Evolutionary conservation across 768 basidiomycete species (phyloP).

Genomic region (Cystobasidiopsis lactophilus): DNA sequence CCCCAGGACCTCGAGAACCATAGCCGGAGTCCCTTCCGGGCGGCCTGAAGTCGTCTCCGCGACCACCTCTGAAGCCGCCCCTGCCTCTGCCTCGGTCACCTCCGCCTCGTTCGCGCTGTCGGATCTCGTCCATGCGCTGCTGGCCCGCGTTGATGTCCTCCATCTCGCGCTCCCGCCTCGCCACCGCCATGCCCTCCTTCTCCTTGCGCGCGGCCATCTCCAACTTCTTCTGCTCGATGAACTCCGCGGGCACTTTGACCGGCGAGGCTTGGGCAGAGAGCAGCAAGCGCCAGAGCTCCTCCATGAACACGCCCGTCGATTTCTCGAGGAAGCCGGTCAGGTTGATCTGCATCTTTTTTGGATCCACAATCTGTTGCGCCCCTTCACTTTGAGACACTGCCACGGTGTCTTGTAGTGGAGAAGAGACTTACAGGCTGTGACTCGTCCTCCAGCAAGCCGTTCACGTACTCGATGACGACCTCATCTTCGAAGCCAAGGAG

Average conservation of each 20-base stretch:
- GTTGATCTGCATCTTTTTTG: conserved; percentile 85
- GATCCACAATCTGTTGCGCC: conserved; percentile 50
- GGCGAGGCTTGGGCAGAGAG: conserved; percentile 75
- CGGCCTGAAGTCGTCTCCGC: too few relatives aligned
- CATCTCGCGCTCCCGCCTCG: conserved; percentile 42
- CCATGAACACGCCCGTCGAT: conserved; percentile 70
- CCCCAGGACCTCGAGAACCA: not conserved
- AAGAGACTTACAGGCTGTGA: conserved; percentile 44
- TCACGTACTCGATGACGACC: conserved; percentile 85
- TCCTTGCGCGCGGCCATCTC: conserved; percentile 44
- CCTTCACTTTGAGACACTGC: not conserved
- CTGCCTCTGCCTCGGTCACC: not conserved
- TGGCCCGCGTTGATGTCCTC: conserved; percentile 32
- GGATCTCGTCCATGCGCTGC: conserved; percentile 36
- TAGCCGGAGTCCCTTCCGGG: not conserved
- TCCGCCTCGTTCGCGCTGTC: conserved; percentile 16
- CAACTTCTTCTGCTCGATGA: conserved; percentile 77
- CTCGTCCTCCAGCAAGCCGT: conserved; percentile 75
- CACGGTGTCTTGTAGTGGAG: not conserved
- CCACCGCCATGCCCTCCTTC: conserved; percentile 35
- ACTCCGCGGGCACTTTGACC: conserved; percentile 70
- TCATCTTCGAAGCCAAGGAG: conserved; percentile 90
- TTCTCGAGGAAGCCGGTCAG: conserved; percentile 78
- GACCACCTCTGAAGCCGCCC: not conserved
- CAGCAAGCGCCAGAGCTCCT: conserved; percentile 67